These are phyloP conservation scores for Malassezia japonica DNA, from an alignment of 1,284 basidiomycete species.

Conservation along the genomic window DNA sequence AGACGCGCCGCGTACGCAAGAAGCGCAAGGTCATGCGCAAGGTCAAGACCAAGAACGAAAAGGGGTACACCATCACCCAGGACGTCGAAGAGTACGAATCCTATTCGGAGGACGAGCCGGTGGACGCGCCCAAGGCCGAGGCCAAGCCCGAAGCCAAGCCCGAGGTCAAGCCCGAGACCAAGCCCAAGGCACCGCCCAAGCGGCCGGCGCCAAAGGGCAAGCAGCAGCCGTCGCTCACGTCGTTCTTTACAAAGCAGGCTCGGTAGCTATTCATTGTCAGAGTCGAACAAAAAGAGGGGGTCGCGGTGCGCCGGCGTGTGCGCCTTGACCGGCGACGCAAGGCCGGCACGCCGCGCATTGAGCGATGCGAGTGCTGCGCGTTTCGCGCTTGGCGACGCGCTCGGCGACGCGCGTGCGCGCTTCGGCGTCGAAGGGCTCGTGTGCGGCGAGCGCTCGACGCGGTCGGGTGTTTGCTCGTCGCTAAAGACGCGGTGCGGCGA, in stretches of 20 bases:
- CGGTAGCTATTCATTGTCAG: conserved; percentile 2
- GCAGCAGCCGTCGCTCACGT: conserved; percentile 10
- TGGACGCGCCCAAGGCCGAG: not conserved
- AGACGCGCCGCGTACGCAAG: conserved; percentile 4
- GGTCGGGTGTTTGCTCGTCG: not conserved
- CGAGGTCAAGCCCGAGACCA: not conserved
- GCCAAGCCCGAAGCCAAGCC: not conserved
- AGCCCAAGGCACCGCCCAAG: not conserved
- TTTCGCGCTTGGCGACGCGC: too few relatives aligned
- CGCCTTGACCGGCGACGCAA: not conserved
- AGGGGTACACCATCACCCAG: conserved; percentile 29
- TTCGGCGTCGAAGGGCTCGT: not conserved
- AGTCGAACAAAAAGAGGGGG: conserved; percentile 1
- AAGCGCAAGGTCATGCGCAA: conserved; percentile 34
- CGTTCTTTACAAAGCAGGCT: conserved; percentile 11
- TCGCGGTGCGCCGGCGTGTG: not conserved
- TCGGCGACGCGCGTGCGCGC: not conserved
- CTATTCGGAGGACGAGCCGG: conserved; percentile 26
- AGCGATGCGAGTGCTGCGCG: too few relatives aligned
- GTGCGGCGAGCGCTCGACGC: not conserved
- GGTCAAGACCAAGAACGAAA: conserved; percentile 33
- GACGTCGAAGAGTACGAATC: conserved; percentile 38
- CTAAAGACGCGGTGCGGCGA: not conserved
- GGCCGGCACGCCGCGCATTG: too few relatives aligned
- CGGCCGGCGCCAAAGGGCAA: not conserved